Evolutionary conservation across 139 green algal species (phyloP), one percentile per base, ranked within the genome.

Genomic region (Chlorella sorokiniana): DNA sequence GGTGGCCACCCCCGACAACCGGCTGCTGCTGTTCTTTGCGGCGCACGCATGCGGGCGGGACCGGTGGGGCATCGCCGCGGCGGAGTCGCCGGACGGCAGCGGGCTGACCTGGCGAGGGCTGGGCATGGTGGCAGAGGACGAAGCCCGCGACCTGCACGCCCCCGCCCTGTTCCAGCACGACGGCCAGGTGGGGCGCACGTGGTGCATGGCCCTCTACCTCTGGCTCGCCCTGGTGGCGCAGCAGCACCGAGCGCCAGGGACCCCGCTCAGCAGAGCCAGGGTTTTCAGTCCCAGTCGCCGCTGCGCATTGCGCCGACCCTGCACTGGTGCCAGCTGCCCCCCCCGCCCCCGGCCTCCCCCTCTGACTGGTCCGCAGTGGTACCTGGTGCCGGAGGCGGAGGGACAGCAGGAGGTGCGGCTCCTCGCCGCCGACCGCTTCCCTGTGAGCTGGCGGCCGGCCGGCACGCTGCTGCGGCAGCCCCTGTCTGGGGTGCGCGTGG

Each of bases 21-120:
- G 22, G 61, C 38, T 80, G 20, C 48, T 63, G 33, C 44, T 85
- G 42, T 84, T 85, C 40, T 87, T 82, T 52, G 78, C 79, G 25
- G 42, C 52, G 11, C 54, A 25, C 25, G 45, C 56, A 3, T 87
- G 83, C 54, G 56, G 18, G n/a, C 23, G 38, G 9, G 56, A n/a
- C 22, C 54, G 29, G 14, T 70, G 51, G 62, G 44, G 62, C 56
- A 84, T 87, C 40, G 78, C 70, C 3, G 68, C 76, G 1, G 83
- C 76, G 7, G 33, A 78, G 40, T 81, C 64, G 16, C 16, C 18
- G 23, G 40, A 54, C 4, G 54, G 81, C 37, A 69, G 64, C 65
- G 83, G 83, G 9, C 10, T 41, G n/a, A 78, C 31, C 4, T 87
- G 83, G 83, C 68, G 40, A 11, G 33, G 42, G 59, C 61, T 81